These are phyloP conservation scores for Lentinus tigrinus DNA, from an alignment of 768 basidiomycete genomes.

Conservation along the genomic window DNA sequence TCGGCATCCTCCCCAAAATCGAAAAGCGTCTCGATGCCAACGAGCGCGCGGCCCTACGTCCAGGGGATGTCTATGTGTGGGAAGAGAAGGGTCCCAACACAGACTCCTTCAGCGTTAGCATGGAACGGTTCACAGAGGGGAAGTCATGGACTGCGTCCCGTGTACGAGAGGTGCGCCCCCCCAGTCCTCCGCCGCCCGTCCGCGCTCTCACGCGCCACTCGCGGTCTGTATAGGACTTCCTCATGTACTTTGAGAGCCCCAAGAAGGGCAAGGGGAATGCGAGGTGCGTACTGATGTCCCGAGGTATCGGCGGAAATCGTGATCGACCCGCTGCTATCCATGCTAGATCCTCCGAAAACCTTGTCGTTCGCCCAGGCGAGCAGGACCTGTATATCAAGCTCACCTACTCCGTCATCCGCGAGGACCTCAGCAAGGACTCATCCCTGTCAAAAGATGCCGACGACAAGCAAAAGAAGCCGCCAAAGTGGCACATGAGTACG, in stretches of 20 bases:
- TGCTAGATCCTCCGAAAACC: slow-evolving; percentile 41
- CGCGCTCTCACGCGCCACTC: slow-evolving; percentile 3
- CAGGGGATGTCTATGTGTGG: slow-evolving; percentile 57
- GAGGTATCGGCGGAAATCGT: slow-evolving; percentile 14
- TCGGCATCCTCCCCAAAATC: slow-evolving; percentile 66
- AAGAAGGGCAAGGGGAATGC: slow-evolving; percentile 26
- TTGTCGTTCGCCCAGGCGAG: slow-evolving; percentile 32
- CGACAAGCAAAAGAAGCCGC: slow-evolving; percentile 29
- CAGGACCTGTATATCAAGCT: slow-evolving; percentile 64
- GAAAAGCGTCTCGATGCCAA: slow-evolving; percentile 76
- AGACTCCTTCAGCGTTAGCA: slow-evolving; percentile 76
- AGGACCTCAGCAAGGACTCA: slow-evolving; percentile 26
- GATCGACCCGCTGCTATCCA: neutral
- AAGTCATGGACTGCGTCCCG: slow-evolving; percentile 81
- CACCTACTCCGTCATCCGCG: slow-evolving; percentile 69
- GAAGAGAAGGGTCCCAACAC: slow-evolving; percentile 74
- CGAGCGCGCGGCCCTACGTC: slow-evolving; percentile 53
- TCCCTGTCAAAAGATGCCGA: slow-evolving; percentile 48
- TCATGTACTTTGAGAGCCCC: slow-evolving; percentile 73
- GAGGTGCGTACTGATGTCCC: slow-evolving; percentile 23
- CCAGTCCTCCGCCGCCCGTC: neutral
- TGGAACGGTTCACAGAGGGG: slow-evolving; percentile 85
- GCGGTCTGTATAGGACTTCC: slow-evolving; percentile 57
- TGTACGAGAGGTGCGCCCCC: slow-evolving; percentile 55
- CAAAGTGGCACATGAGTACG: slow-evolving; percentile 85